Evolutionary conservation across 208 protist genomes (phyloP).

Genomic region (Sergeia podlipaevii): DNA sequence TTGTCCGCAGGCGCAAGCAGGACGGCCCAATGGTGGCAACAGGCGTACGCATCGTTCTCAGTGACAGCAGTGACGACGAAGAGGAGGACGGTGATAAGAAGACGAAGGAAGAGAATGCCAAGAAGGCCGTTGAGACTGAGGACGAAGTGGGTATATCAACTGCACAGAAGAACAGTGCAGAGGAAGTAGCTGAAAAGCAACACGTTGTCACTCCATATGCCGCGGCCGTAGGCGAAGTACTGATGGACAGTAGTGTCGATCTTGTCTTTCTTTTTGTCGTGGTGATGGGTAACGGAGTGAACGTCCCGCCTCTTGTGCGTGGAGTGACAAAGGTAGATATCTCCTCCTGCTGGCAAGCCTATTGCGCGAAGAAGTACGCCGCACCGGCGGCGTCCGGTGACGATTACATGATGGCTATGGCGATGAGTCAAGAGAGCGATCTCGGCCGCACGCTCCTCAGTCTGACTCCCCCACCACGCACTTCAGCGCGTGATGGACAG

Average conservation of each 20-base stretch:
- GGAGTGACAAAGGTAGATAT: slow-evolving; percentile 86
- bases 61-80: slow-evolving; percentile 60
- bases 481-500: slow-evolving; percentile 6
- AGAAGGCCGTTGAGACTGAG: background rate
- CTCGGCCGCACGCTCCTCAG: slow-evolving; percentile 29
- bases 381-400: background rate
- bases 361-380: slow-evolving; percentile 82
- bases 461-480: background rate
- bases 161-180: background rate
- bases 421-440: slow-evolving; percentile 29
- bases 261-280: slow-evolving; percentile 85
- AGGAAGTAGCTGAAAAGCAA: background rate
- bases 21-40: slow-evolving; percentile 80
- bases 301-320: slow-evolving; percentile 69
- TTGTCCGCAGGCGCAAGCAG: slow-evolving; percentile 60
- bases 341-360: slow-evolving; percentile 76
- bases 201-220: background rate
- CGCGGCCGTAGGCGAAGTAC: background rate
- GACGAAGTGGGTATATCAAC: background rate
- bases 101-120: background rate
- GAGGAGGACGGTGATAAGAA: slow-evolving; percentile 12
- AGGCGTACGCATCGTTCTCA: slow-evolving; percentile 45
- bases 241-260: slow-evolving; percentile 75
- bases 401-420: background rate
- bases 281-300: slow-evolving; percentile 81